Evolutionary conservation across 1,139 yeast genomes (phyloP).

Genomic region (Lizanozyma gosingica): DNA sequence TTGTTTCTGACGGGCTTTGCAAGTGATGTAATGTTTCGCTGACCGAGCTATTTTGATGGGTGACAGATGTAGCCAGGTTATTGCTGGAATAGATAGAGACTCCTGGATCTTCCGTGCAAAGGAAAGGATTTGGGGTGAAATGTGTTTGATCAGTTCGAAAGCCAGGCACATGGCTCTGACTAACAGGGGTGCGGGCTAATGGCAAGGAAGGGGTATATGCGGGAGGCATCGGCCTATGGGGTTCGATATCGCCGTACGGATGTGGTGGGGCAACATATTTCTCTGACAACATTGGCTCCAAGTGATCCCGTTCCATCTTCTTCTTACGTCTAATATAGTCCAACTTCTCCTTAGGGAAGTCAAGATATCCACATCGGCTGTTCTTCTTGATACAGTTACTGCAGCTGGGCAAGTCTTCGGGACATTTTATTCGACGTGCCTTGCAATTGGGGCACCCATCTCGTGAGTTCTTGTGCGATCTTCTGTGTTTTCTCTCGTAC

Average conservation of each 20-base stretch:
- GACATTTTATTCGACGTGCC: constrained; percentile 11
- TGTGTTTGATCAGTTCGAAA: too few relatives aligned
- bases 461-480: constrained; percentile 12
- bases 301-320: neutral
- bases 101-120: neutral
- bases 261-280: neutral
- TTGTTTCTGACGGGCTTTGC: neutral
- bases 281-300: neutral
- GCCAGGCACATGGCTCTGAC: neutral
- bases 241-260: neutral
- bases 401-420: constrained; percentile 12
- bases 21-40: neutral
- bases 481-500: constrained; percentile 9
- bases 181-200: neutral
- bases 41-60: neutral
- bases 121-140: too few relatives aligned
- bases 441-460: constrained; percentile 14
- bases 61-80: neutral
- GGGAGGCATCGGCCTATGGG: neutral
- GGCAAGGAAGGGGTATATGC: neutral
- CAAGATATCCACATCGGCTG: constrained; percentile 11
- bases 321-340: constrained; percentile 9
- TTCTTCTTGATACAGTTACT: constrained; percentile 9
- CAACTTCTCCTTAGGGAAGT: constrained; percentile 9
- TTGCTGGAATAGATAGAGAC: neutral